A percentile compares a stretch with the other conserved stretches of the same genome.
phyloP scores from a whole-genome alignment of 2,329 filamentous ascomycete species.

The Zymoseptoria tritici region DNA sequence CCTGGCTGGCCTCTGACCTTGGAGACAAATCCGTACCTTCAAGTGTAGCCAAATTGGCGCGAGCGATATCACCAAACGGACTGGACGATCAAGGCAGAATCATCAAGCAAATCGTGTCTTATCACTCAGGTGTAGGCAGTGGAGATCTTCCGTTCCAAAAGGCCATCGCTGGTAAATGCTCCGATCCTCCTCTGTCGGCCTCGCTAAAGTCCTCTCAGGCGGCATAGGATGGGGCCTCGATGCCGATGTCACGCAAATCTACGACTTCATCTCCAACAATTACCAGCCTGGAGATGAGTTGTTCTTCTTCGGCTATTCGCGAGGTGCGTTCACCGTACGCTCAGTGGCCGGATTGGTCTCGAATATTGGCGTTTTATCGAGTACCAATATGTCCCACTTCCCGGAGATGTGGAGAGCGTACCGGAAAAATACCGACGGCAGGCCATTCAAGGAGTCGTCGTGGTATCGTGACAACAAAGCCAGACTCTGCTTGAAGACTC shows the following conservation, averaged over 20 bases:
- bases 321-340: conserved; percentile 32
- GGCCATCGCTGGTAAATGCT: conserved; percentile 1
- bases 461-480: conserved; percentile 9
- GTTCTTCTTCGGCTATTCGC: conserved; percentile 38
- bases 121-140: conserved; percentile 39
- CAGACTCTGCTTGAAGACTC: conserved; percentile 5
- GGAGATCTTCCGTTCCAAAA: conserved; percentile 27
- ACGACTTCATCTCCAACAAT: conserved; percentile 45
- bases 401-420: conserved; percentile 10
- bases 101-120: conserved; percentile 43
- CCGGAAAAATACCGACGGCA: neutral
- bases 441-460: conserved; percentile 2
- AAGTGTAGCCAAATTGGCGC: conserved; percentile 40
- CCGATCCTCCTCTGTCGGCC: too few species aligned
- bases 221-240: conserved; percentile 29
- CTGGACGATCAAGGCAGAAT: conserved; percentile 26
- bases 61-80: conserved; percentile 40
- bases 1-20: conserved; percentile 35
- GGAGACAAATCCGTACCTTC: conserved; percentile 35
- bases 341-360: conserved; percentile 11
- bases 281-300: conserved; percentile 41
- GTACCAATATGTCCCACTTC: conserved; percentile 10
- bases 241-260: conserved; percentile 37
- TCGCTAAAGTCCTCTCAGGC: neutral
- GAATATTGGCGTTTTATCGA: conserved; percentile 9